Evolutionary conservation across 2,329 filamentous ascomycete species (phyloP).

Genomic region (Ophiostoma sp.): DNA sequence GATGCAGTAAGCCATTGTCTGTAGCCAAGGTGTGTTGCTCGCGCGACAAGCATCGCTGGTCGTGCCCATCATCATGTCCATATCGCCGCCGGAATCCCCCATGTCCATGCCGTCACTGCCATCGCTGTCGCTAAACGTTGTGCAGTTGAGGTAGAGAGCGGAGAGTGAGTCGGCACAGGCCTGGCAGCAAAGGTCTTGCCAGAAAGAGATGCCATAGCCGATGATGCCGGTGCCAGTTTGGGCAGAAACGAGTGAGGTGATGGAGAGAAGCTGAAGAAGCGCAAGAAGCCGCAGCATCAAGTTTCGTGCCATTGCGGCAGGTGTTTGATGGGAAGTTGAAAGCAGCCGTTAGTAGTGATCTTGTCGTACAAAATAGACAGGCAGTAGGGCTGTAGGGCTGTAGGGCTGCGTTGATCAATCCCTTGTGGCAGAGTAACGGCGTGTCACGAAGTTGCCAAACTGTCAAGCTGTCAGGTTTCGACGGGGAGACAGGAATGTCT

Average conservation of each 20-base stretch:
- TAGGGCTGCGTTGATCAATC: background rate
- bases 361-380: background rate
- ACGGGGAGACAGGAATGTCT: background rate
- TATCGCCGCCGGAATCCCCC: background rate
- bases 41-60: conserved; percentile 8
- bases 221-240: conserved; percentile 3
- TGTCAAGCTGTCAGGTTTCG: background rate
- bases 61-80: background rate
- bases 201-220: background rate
- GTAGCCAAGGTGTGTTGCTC: conserved; percentile 7
- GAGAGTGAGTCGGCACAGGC: conserved; percentile 12
- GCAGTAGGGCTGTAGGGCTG: background rate
- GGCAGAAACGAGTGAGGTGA: background rate
- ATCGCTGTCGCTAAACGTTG: background rate
- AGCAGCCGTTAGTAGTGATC: background rate
- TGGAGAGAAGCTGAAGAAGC: background rate
- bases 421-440: background rate
- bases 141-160: conserved; percentile 13
- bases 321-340: background rate
- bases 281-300: no score
- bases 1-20: conserved; percentile 12
- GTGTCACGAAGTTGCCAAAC: background rate
- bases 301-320: background rate
- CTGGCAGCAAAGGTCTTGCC: conserved; percentile 15
- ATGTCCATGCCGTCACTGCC: background rate